These are phyloP conservation scores for Chalciporus chontae DNA, from an alignment of 768 basidiomycete genomes.

Conservation along the genomic window DNA sequence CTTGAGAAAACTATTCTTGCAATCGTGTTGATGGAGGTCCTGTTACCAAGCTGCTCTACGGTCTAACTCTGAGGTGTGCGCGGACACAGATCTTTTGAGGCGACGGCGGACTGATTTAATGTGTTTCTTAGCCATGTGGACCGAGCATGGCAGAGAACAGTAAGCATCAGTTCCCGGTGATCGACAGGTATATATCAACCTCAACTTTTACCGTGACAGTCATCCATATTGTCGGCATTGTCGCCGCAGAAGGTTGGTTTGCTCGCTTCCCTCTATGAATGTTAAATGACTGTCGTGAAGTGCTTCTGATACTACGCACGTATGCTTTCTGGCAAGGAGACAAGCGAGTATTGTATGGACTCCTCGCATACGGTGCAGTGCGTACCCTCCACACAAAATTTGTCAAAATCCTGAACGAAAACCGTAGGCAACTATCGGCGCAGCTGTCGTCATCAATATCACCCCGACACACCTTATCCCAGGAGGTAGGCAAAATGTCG, in stretches of 20 bases:
- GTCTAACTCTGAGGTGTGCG: conserved; percentile 7
- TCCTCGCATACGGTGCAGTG: conserved; percentile 9
- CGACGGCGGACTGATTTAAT: not conserved
- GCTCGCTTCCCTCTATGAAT: not conserved
- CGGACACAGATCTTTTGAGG: not conserved
- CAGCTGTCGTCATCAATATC: conserved; percentile 1
- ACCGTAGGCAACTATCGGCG: conserved; percentile 6
- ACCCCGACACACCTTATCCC: conserved; percentile 1
- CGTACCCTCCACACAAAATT: not conserved
- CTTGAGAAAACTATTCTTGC: not conserved
- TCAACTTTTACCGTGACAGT: conserved; percentile 1
- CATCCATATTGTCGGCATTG: conserved; percentile 6
- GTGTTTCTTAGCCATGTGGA: conserved; percentile 5
- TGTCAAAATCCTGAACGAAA: not conserved
- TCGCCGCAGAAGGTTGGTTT: conserved; percentile 8
- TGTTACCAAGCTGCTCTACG: conserved; percentile 7
- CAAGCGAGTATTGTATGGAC: conserved; percentile 10
- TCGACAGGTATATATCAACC: not conserved
- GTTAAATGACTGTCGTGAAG: conserved; percentile 1
- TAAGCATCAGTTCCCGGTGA: not conserved
- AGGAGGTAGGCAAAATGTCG: not conserved
- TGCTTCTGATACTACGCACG: conserved; percentile 16
- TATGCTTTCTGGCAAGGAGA: conserved; percentile 19
- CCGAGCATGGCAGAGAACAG: conserved; percentile 3
- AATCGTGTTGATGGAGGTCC: not conserved